These are phyloP conservation scores for Clitoria ternatea DNA, from an alignment of 306 rosid species.

Conservation along the genomic window DNA sequence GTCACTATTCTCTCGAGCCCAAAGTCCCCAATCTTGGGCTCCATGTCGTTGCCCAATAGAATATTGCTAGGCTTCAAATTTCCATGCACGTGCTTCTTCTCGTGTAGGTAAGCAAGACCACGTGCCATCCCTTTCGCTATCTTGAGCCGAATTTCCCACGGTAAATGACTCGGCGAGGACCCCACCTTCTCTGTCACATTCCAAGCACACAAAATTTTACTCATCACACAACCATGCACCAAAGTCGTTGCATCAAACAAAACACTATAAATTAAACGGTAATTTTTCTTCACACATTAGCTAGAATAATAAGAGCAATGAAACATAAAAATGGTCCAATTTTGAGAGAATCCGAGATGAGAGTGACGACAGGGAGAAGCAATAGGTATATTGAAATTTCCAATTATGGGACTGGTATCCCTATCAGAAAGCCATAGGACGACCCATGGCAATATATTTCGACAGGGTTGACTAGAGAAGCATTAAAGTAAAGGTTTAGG, in stretches of 20 bases:
- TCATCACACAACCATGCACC: neutral
- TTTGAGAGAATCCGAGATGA: neutral
- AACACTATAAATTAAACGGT: neutral
- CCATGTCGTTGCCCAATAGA: conserved; percentile 68
- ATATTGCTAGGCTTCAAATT: conserved; percentile 87
- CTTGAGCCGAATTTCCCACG: conserved; percentile 82
- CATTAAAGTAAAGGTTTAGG: conserved; percentile 40
- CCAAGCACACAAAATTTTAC: neutral
- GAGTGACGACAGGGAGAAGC: neutral
- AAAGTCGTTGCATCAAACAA: conserved; percentile 15
- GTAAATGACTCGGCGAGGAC: conserved; percentile 92
- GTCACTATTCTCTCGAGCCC: conserved; percentile 75
- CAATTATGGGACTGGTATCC: conserved; percentile 26
- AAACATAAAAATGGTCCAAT: neutral
- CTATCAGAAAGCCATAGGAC: conserved; percentile 14
- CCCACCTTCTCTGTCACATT: conserved; percentile 81
- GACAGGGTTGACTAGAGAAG: conserved; percentile 42
- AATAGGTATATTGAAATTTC: neutral
- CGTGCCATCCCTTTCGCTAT: conserved; percentile 94
- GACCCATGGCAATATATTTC: neutral
- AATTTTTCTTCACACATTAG: neutral
- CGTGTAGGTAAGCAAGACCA: conserved; percentile 86
- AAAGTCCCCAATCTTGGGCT: conserved; percentile 86
- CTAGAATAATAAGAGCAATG: no score
- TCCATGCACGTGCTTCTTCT: conserved; percentile 95